Percentiles rank a stretch among this genome's conserved stretches.
Evolutionary conservation across 495 filamentous ascomycete species (phyloP).

Genomic region (Aspergillus conjunctus): DNA sequence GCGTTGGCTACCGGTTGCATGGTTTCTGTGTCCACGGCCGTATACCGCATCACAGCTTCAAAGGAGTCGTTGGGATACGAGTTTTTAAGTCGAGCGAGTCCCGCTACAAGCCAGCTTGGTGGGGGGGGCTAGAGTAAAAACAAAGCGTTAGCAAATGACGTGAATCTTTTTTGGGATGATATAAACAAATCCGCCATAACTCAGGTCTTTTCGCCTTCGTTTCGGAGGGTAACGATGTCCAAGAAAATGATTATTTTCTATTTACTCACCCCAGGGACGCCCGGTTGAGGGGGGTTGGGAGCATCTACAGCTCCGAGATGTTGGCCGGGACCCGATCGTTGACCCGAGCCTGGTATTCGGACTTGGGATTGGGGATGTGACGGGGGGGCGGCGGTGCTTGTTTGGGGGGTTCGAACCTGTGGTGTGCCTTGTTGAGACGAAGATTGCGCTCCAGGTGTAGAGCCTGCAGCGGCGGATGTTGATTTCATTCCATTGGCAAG

Average conservation of each 20-base stretch:
- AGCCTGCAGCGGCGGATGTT: constrained; percentile 21
- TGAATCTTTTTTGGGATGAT: not conserved
- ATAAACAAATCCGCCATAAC: constrained; percentile 1
- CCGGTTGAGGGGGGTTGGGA: constrained; percentile 55
- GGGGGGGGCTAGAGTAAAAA: constrained; percentile 63
- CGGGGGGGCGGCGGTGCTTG: constrained; percentile 64
- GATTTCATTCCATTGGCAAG: constrained; percentile 53
- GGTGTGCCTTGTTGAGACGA: constrained; percentile 55
- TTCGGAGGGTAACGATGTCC: constrained; percentile 8
- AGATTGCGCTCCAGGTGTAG: constrained; percentile 36
- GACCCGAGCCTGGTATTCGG: constrained; percentile 33
- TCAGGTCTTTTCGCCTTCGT: constrained; percentile 3
- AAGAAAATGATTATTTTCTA: constrained; percentile 13
- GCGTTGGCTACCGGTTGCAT: constrained; percentile 54
- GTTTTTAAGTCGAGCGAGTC: constrained; percentile 63
- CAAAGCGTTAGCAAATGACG: constrained; percentile 20
- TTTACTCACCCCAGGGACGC: constrained; percentile 60
- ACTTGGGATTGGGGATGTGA: constrained; percentile 44
- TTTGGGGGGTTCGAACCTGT: constrained; percentile 52
- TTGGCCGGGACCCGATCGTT: constrained; percentile 40
- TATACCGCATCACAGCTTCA: constrained; percentile 86
- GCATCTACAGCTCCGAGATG: constrained; percentile 68
- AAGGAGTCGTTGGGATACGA: constrained; percentile 76
- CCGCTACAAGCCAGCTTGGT: constrained; percentile 74
- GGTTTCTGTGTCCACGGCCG: constrained; percentile 68